phyloP scores from a whole-genome alignment of 257 asterid genomes.

The Henckelia pumila region DNA sequence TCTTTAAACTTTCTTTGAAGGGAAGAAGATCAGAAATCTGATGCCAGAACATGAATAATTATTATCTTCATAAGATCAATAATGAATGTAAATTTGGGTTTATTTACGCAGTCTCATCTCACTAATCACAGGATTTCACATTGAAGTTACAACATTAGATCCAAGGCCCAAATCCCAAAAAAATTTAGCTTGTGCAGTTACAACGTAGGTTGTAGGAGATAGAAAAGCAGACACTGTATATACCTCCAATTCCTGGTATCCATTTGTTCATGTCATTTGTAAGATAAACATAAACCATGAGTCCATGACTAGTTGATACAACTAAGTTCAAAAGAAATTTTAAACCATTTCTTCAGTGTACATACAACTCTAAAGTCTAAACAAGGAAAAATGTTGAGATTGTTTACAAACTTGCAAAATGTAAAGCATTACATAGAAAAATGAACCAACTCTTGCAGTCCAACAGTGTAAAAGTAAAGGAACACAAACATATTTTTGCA shows the following conservation, averaged over 20 bases:
- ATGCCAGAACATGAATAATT: slow-evolving; percentile 28
- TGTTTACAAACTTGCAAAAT: slow-evolving; percentile 2
- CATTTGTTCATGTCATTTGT: background rate
- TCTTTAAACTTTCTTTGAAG: slow-evolving; percentile 77
- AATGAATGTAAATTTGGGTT: slow-evolving; percentile 4
- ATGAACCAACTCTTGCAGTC: background rate
- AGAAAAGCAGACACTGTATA: background rate
- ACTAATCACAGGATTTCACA: slow-evolving; percentile 10
- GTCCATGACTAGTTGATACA: background rate
- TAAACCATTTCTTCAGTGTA: background rate
- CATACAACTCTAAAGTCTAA: slow-evolving; percentile 10
- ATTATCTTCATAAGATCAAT: slow-evolving; percentile 7
- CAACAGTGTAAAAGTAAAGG: background rate
- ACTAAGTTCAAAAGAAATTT: too few species aligned
- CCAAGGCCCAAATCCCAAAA: slow-evolving; percentile 9
- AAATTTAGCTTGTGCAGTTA: too few species aligned
- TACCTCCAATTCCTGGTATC: background rate
- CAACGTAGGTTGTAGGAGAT: too few species aligned
- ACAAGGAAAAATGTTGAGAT: slow-evolving; percentile 9
- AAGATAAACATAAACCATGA: too few species aligned
- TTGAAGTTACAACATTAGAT: background rate
- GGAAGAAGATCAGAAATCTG: slow-evolving; percentile 84
- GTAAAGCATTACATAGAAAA: background rate
- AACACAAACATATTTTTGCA: slow-evolving; percentile 7
- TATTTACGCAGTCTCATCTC: background rate